These are phyloP conservation scores for Helotiales sp. DNA, from an alignment of 2,329 filamentous ascomycete genomes.

Conservation along the genomic window DNA sequence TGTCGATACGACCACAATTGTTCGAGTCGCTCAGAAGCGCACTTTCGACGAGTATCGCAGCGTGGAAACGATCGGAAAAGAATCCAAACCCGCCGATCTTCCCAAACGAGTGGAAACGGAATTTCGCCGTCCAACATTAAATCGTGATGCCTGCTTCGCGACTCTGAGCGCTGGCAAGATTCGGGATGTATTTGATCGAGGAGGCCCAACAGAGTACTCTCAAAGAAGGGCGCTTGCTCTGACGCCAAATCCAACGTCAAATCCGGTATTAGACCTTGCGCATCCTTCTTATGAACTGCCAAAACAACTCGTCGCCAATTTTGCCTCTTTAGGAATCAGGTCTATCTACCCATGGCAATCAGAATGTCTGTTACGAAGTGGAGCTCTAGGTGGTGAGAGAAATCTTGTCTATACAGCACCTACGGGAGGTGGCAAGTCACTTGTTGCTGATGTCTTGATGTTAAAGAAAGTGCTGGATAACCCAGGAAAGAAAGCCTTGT, in stretches of 20 bases:
- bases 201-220: constrained; percentile 50
- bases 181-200: constrained; percentile 32
- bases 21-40: constrained; percentile 26
- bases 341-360: constrained; percentile 81
- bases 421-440: constrained; percentile 75
- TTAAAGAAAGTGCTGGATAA: constrained; percentile 68
- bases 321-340: constrained; percentile 65
- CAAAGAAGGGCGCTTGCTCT: constrained; percentile 53
- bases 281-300: constrained; percentile 66
- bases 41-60: constrained; percentile 17
- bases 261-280: constrained; percentile 60
- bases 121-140: constrained; percentile 20
- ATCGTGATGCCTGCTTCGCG: constrained; percentile 8
- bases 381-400: constrained; percentile 62
- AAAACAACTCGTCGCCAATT: constrained; percentile 59
- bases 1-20: constrained; percentile 24
- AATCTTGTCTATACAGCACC: constrained; percentile 81
- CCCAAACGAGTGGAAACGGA: constrained; percentile 17
- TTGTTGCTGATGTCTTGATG: constrained; percentile 73
- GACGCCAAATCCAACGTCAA: constrained; percentile 52
- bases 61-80: constrained; percentile 1
- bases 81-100: constrained; percentile 1
- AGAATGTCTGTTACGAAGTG: constrained; percentile 67
- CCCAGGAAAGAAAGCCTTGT: constrained; percentile 64
- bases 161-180: constrained; percentile 49